Conservation (phyloP, 352 stramenopile species). For the Phytopythium montanum region DNA sequence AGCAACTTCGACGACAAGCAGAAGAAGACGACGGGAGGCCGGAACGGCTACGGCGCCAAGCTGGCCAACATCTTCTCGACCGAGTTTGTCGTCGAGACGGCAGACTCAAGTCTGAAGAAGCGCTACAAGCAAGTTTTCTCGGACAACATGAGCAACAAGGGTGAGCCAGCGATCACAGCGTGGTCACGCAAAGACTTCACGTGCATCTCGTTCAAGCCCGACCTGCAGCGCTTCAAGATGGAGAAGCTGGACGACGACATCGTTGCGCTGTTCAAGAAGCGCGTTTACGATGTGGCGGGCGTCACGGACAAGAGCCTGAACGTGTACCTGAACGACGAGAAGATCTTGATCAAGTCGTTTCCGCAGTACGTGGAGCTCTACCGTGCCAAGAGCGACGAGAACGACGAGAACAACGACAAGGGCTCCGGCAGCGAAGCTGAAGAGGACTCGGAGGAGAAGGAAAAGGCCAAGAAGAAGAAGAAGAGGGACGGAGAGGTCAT, state of each 20-base stretch:
- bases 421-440: slow-evolving; percentile 25
- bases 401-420: slow-evolving; percentile 31
- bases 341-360: slow-evolving; percentile 92
- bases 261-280: slow-evolving; percentile 95
- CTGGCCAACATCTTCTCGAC: slow-evolving; percentile 99
- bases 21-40: slow-evolving; percentile 93
- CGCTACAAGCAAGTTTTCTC: slow-evolving; percentile 92
- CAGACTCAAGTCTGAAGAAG: slow-evolving; percentile 90
- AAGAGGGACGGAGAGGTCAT: slow-evolving; percentile 58
- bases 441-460: slow-evolving; percentile 19
- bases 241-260: slow-evolving; percentile 91
- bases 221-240: slow-evolving; percentile 94
- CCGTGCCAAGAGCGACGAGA: slow-evolving; percentile 23
- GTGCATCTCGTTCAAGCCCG: slow-evolving; percentile 95
- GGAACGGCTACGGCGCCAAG: slow-evolving; percentile 98
- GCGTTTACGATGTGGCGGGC: slow-evolving; percentile 96
- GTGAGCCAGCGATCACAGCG: slow-evolving; percentile 82
- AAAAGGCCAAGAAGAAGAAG: slow-evolving; percentile 20
- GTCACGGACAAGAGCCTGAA: slow-evolving; percentile 90
- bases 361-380: slow-evolving; percentile 94
- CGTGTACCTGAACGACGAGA: slow-evolving; percentile 94
- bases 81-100: slow-evolving; percentile 98
- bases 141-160: slow-evolving; percentile 94
- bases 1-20: slow-evolving; percentile 98
- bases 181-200: slow-evolving; percentile 91